phyloP scores from a whole-genome alignment of 2,329 filamentous ascomycete genomes.

The Ophiostoma australiae region DNA sequence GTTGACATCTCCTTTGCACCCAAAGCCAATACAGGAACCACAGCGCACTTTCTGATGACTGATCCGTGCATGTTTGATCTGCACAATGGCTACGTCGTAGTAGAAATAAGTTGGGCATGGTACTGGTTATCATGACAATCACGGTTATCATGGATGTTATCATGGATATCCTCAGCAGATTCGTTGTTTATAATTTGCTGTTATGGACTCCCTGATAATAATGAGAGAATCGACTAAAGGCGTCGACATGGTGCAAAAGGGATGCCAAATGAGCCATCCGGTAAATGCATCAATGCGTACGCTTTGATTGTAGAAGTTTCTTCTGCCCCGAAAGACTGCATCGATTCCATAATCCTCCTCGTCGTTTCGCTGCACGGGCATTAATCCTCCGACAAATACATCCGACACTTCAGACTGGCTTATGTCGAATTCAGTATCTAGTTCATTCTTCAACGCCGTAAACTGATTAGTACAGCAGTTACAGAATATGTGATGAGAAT shows the following conservation, averaged over 20 bases:
- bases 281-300: neutral
- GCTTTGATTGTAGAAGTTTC: neutral
- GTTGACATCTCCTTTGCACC: neutral
- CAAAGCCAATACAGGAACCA: neutral
- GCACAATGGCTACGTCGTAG: constrained; percentile 5
- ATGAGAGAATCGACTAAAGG: neutral
- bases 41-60: neutral
- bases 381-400: neutral
- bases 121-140: neutral
- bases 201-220: neutral
- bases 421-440: too few species aligned
- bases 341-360: neutral
- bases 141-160: neutral
- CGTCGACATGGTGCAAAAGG: neutral
- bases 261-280: neutral
- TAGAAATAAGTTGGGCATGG: neutral
- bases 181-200: neutral
- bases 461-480: neutral
- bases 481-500: neutral
- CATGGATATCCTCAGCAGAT: neutral
- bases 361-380: neutral
- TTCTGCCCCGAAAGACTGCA: neutral
- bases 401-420: neutral
- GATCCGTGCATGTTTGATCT: neutral
- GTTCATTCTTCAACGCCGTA: too few species aligned